Base-by-base conservation (phyloP, 805 yeast species). In the Schwanniomyces pseudopolymorphus region DNA sequence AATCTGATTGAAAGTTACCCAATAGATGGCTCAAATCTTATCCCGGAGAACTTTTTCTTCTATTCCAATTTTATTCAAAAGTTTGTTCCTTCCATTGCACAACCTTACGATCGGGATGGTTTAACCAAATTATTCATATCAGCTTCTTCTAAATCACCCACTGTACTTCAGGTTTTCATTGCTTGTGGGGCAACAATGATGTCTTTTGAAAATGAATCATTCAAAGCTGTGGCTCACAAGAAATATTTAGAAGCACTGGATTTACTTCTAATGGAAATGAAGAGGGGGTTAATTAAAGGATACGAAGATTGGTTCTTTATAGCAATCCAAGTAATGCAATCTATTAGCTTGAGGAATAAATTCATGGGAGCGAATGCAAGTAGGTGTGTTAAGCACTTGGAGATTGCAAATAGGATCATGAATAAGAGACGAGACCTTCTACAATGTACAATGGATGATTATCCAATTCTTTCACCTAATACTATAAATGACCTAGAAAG, bases 151-250 rank as follows among this genome's bases (percentile, higher is more conserved):
- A 49, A 50, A 10, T 70, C 69, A 39, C 46, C 55, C 3, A 53
- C 64, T 5, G 48, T 72, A 38, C 55, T 60, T 42, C 58, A 57
- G n/a, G 60, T 74, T 2, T 72, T 72, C 16, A 54, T 59, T 40
- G 69, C 75, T 9, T 72, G 77, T 56, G 79, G 78, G 7, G 70
- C 74, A 3, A 54, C 76, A 0, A 71, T 57, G 48, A 46, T 72
- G 10, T 65, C 68, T 4, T 67, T 68, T 58, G 55, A 59, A 11
- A 58, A 61, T 19, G 57, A 58, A 1, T 62, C 57, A 3, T 43
- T 20, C 20, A 39, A 40, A 14, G 46, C 33, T 19, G 51, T 68
- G 48, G 44, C 58, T 13, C 40, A 50, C 11, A 16, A 36, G 20
- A 67, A 60, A 27, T 56, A 59, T 22, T 42, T 46, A 2, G 63